Percentiles rank a stretch among this genome's conserved stretches.
These are phyloP conservation scores for Vitis cinerea DNA, from an alignment of 164 flowering plant species.

Conservation along the genomic window DNA sequence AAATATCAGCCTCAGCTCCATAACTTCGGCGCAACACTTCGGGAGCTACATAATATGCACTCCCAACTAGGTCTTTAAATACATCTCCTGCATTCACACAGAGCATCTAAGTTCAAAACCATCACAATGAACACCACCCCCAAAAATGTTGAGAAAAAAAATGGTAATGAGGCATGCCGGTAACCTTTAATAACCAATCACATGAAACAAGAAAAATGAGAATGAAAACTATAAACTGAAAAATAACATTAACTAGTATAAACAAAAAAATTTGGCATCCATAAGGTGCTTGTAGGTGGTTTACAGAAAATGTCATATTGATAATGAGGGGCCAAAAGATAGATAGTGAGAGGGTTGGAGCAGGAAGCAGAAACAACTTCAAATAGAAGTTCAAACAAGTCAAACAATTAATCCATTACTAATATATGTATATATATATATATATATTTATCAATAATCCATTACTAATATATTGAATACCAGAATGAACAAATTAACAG, in stretches of 20 bases:
- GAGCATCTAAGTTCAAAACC: constrained; percentile 10
- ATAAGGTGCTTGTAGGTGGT: neutral
- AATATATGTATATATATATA: neutral
- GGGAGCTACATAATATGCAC: constrained; percentile 97
- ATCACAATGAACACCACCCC: neutral
- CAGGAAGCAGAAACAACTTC: neutral
- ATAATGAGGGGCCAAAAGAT: neutral
- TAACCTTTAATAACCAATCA: neutral
- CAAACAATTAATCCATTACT: neutral
- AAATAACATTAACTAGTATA: neutral
- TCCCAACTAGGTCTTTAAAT: constrained; percentile 92
- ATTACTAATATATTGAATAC: neutral
- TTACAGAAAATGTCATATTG: too few relatives aligned
- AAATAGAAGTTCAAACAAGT: neutral
- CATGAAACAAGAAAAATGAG: neutral
- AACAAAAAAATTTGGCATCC: neutral
- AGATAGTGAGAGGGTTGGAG: neutral
- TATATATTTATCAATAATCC: too few relatives aligned
- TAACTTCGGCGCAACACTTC: constrained; percentile 79
- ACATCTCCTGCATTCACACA: constrained; percentile 63
- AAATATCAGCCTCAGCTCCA: constrained; percentile 89
- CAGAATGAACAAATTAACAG: neutral
- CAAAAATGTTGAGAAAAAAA: neutral
- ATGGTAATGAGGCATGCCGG: neutral
- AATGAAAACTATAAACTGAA: neutral